phyloP scores from a whole-genome alignment of 306 rosid genomes.

The Notholithocarpus densiflorus region DNA sequence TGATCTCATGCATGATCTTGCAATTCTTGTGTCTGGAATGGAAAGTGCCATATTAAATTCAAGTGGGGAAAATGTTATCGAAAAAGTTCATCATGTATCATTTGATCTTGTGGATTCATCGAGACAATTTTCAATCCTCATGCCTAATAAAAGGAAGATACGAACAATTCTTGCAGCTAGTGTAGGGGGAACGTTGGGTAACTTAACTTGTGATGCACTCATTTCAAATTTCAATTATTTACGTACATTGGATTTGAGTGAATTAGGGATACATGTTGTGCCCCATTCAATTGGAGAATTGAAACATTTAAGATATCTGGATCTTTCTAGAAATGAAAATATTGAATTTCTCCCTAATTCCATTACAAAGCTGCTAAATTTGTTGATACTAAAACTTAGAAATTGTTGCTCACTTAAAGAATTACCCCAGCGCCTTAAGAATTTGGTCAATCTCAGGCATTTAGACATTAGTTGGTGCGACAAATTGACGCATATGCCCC shows the following conservation, averaged over 20 bases:
- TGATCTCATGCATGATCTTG: too few relatives aligned
- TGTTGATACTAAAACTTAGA: background rate
- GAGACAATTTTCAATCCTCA: background rate
- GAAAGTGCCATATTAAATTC: fast-evolving
- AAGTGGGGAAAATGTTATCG: fast-evolving
- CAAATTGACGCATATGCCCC: too few relatives aligned
- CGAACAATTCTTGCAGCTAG: constrained; percentile 5
- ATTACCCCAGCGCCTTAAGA: too few relatives aligned
- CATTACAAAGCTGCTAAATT: constrained; percentile 9
- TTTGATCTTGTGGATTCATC: background rate
- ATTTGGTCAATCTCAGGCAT: too few relatives aligned
- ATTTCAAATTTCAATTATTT: constrained; percentile 1
- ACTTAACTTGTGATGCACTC: background rate
- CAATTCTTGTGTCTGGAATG: fast-evolving
- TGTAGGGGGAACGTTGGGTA: background rate
- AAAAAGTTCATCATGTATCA: too few relatives aligned
- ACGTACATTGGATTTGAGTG: constrained; percentile 17
- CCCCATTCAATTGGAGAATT: constrained; percentile 13
- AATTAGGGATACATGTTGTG: background rate
- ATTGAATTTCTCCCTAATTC: constrained; percentile 16
- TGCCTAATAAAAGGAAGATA: background rate
- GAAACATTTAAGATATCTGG: constrained; percentile 10
- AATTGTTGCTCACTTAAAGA: too few relatives aligned
- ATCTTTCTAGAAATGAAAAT: background rate
- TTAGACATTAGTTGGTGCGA: fast-evolving